phyloP scores from a whole-genome alignment of 352 stramenopile genomes.

The Peronospora tabacina region DNA sequence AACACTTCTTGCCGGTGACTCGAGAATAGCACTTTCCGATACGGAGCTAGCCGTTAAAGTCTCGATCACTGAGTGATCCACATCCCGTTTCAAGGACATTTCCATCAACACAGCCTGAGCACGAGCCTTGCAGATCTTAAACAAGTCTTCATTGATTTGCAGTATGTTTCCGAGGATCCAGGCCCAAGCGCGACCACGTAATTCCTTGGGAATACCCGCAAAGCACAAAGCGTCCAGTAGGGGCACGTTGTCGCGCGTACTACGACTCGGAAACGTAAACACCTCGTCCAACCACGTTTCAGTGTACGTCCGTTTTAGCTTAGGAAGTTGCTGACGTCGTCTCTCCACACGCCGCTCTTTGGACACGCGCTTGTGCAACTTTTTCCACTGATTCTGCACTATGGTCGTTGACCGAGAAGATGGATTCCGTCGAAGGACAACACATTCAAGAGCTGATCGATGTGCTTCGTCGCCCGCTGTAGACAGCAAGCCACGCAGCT shows the following conservation, averaged over 20 bases:
- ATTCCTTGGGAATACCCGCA: slow-evolving; percentile 74
- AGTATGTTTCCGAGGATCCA: slow-evolving; percentile 76
- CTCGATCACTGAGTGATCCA: slow-evolving; percentile 28
- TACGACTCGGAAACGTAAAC: slow-evolving; percentile 31
- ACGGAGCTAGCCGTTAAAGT: slow-evolving; percentile 16
- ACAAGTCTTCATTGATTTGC: slow-evolving; percentile 82
- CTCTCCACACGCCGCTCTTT: slow-evolving; percentile 61
- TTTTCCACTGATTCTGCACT: slow-evolving; percentile 20
- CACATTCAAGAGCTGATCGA: slow-evolving; percentile 17
- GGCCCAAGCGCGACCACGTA: slow-evolving; percentile 70
- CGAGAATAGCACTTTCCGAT: slow-evolving; percentile 19
- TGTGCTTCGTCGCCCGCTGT: slow-evolving; percentile 14
- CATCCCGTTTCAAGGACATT: slow-evolving; percentile 62
- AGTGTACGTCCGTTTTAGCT: slow-evolving; percentile 66
- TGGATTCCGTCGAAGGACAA: slow-evolving; percentile 30
- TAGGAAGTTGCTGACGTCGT: slow-evolving; percentile 48
- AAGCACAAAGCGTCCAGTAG: slow-evolving; percentile 68
- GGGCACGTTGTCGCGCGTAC: slow-evolving; percentile 22
- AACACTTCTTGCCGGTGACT: slow-evolving; percentile 23
- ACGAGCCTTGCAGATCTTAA: slow-evolving; percentile 69
- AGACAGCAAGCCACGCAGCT: slow-evolving; percentile 41
- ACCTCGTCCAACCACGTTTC: slow-evolving; percentile 73
- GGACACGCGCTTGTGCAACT: slow-evolving; percentile 33
- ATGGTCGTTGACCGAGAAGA: slow-evolving; percentile 19
- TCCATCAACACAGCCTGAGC: slow-evolving; percentile 68